Percentiles rank a stretch among this genome's conserved stretches.
Evolutionary conservation across 2,329 filamentous ascomycete genomes (phyloP).

Genomic region (Alternaria ethzedia): DNA sequence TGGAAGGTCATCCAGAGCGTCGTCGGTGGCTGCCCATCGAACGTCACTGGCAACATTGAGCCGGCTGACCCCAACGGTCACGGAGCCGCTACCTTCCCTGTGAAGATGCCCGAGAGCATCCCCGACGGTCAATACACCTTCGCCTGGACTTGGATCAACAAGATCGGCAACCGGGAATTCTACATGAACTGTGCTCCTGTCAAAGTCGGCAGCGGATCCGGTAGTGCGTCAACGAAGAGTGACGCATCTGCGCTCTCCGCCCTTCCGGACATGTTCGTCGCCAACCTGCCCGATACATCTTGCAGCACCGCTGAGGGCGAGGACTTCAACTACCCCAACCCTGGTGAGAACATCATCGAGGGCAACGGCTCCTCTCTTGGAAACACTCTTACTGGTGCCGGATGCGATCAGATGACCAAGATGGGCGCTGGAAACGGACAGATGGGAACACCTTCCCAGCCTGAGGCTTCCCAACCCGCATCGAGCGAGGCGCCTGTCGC

Average conservation of each 20-base stretch:
- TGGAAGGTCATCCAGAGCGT: constrained; percentile 94
- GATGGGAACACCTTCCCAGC: constrained; percentile 33
- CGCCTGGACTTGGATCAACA: constrained; percentile 96
- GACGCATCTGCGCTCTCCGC: too few relatives aligned
- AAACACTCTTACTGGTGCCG: too few relatives aligned
- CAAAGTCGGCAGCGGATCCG: constrained; percentile 60
- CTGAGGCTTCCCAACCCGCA: constrained; percentile 5
- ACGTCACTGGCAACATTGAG: constrained; percentile 15
- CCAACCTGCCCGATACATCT: too few relatives aligned
- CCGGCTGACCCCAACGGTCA: constrained; percentile 24
- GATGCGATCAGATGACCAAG: constrained; percentile 17
- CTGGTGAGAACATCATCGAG: constrained; percentile 61
- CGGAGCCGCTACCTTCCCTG: constrained; percentile 72
- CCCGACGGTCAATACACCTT: constrained; percentile 77
- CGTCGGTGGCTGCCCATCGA: constrained; percentile 81
- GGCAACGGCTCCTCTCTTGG: too few relatives aligned
- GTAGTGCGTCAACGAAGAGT: too few relatives aligned
- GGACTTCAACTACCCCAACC: constrained; percentile 72
- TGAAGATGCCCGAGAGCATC: constrained; percentile 73
- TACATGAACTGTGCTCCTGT: constrained; percentile 96
- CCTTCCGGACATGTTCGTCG: too few relatives aligned
- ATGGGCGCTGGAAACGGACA: constrained; percentile 41
- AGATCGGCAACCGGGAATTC: constrained; percentile 89
- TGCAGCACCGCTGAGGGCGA: too few relatives aligned
- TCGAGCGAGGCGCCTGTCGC: not conserved